phyloP scores from a whole-genome alignment of 2,329 filamentous ascomycete species.

The Hypoxylon sp. region DNA sequence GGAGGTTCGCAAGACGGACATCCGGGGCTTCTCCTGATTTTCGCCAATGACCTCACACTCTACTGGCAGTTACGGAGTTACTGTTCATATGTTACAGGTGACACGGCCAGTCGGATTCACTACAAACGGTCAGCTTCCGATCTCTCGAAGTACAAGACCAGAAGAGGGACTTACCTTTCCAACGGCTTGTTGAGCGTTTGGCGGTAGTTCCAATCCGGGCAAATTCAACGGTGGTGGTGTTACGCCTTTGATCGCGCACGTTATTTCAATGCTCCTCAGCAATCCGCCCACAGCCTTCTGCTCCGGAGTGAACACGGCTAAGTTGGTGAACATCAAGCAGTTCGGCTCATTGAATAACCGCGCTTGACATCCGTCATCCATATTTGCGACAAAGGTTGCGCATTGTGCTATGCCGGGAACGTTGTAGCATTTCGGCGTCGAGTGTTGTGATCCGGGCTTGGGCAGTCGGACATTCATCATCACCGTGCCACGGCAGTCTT shows the following conservation, averaged over 20 bases:
- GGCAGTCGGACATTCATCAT: slow-evolving; percentile 51
- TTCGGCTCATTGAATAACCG: slow-evolving; percentile 56
- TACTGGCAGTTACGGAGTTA: neutral
- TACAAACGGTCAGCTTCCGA: slow-evolving; percentile 19
- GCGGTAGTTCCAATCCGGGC: slow-evolving; percentile 45
- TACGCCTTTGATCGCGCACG: slow-evolving; percentile 54
- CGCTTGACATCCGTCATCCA: slow-evolving; percentile 58
- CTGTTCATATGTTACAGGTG: neutral
- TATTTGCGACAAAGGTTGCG: slow-evolving; percentile 56
- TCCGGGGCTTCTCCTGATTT: neutral
- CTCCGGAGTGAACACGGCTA: slow-evolving; percentile 58
- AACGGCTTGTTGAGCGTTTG: slow-evolving; percentile 46
- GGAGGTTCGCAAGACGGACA: slow-evolving; percentile 7
- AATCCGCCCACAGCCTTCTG: slow-evolving; percentile 54
- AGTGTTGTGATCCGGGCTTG: slow-evolving; percentile 47
- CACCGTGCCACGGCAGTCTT: slow-evolving; percentile 55
- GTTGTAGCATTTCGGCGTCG: slow-evolving; percentile 55
- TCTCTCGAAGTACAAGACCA: neutral
- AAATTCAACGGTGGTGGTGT: slow-evolving; percentile 50
- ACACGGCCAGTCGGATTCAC: slow-evolving; percentile 10
- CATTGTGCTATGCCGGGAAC: slow-evolving; percentile 55
- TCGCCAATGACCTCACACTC: slow-evolving; percentile 19
- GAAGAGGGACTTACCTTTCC: slow-evolving; percentile 34
- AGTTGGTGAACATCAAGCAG: slow-evolving; percentile 55
- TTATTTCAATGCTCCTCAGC: slow-evolving; percentile 56